Evolutionary conservation across 2,329 filamentous ascomycete species (phyloP), one percentile per base, ranked within the genome.

Genomic region (Chaetothyriales sp.): DNA sequence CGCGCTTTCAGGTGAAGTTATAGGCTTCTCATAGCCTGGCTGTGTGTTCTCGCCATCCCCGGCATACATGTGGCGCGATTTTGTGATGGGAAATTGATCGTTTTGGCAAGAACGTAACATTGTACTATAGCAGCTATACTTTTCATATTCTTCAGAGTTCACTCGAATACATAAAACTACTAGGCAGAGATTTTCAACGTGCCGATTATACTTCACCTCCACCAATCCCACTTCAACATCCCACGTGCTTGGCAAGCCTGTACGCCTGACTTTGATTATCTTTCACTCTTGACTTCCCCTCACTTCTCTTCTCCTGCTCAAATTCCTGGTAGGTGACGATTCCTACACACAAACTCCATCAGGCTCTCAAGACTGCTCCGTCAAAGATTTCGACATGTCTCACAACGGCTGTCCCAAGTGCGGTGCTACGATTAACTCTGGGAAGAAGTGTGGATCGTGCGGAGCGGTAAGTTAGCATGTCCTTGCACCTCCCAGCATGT

Each of bases 391-490:
- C 25, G 48, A 45, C 18, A 60, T 60, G 58, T 57, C 54, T 46
- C 56, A 58, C 48, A 51, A 51, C n/a, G 51, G 55, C 13, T 60
- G 58, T 46, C 58, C 58, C 4, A 59, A 59, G 33, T 60, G 57
- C 44, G 57, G 57, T 33, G 53, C 54, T 13, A 50, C 54, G 20
- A 57, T 59, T 40, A 50, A 48, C 29, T 47, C 53, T 5, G 51
- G 52, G 43, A 60, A 60, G 49, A 54, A 55, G 22, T 59, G 58
- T 44, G 47, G 51, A 4, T 56, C 55, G 22, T 60, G 58, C 44
- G 57, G 57, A 46, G 58, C 58, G 48, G 57, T 60, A n/a, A n/a
- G n/a, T n/a, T n/a, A 50, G 55, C 22, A 57, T 59, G 8, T 18
- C 45, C 19, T 29, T 25, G 19, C 43, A 5, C n/a, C 44, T 18